These are phyloP conservation scores for Ceratocystis lukuohia DNA, from an alignment of 2,329 filamentous ascomycete species.

Conservation along the genomic window DNA sequence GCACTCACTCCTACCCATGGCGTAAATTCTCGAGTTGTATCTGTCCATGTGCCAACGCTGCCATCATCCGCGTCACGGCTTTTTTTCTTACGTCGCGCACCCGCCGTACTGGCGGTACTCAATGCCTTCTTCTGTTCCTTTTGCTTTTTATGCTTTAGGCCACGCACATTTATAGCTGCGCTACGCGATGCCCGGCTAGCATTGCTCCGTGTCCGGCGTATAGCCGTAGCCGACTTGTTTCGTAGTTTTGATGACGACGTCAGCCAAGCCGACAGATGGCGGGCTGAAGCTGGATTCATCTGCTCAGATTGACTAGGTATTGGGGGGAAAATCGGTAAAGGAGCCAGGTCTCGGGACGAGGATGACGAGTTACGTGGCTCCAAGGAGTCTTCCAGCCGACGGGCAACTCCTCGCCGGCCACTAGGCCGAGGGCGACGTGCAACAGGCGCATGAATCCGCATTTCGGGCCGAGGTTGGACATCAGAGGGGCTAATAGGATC, in stretches of 20 bases:
- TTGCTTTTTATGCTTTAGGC: slow-evolving; percentile 37
- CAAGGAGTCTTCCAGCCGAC: slow-evolving; percentile 43
- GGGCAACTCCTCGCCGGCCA: slow-evolving; percentile 26
- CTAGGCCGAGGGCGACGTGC: slow-evolving; percentile 36
- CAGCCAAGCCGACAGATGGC: slow-evolving; percentile 9
- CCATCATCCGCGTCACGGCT: slow-evolving; percentile 29
- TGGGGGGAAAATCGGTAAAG: slow-evolving; percentile 17
- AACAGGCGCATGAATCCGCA: slow-evolving; percentile 40
- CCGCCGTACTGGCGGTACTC: slow-evolving; percentile 8
- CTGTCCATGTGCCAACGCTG: slow-evolving; percentile 41
- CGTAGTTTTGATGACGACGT: background rate
- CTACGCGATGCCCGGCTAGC: slow-evolving; percentile 38
- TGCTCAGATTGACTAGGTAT: background rate
- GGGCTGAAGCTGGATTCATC: background rate
- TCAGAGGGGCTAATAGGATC: background rate
- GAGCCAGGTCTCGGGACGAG: background rate
- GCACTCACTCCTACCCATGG: slow-evolving; percentile 13
- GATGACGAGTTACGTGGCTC: slow-evolving; percentile 24
- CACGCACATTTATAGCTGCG: slow-evolving; percentile 48
- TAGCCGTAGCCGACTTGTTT: slow-evolving; percentile 23
- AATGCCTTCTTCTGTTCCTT: slow-evolving; percentile 22
- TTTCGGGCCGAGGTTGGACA: slow-evolving; percentile 30
- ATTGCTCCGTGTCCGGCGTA: slow-evolving; percentile 39
- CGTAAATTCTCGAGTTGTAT: slow-evolving; percentile 30
- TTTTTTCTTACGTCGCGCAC: slow-evolving; percentile 24